phyloP scores from a whole-genome alignment of 2,329 filamentous ascomycete genomes.

The Fusarium dimerum region DNA sequence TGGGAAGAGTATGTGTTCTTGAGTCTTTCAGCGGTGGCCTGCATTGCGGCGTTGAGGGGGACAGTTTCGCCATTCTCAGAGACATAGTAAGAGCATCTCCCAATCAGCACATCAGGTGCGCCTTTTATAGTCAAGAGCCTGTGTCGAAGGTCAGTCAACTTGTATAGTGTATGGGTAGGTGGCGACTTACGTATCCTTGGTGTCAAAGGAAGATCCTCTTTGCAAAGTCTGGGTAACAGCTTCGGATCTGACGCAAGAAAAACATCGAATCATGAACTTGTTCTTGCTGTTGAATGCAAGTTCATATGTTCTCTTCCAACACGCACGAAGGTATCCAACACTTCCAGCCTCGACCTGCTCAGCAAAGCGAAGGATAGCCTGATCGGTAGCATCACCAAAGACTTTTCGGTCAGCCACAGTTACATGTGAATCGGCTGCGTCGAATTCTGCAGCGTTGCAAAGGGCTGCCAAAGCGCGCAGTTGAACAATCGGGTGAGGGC shows the following conservation, averaged over 20 bases:
- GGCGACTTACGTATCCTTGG: constrained; percentile 1
- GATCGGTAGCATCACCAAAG: constrained; percentile 46
- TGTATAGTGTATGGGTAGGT: not conserved
- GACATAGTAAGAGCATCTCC: constrained; percentile 37
- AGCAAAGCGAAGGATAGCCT: constrained; percentile 43
- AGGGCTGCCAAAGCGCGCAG: constrained; percentile 20
- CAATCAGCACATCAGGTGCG: constrained; percentile 52
- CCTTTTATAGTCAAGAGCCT: constrained; percentile 52
- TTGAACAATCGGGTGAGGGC: not conserved
- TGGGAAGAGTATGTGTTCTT: constrained; percentile 31
- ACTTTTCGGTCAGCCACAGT: constrained; percentile 37
- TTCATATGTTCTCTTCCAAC: constrained; percentile 36
- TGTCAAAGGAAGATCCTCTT: constrained; percentile 34
- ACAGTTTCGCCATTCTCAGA: constrained; percentile 30
- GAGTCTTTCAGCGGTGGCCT: constrained; percentile 42
- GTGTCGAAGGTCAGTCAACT: constrained; percentile 25
- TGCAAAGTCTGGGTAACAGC: not conserved
- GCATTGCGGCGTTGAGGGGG: constrained; percentile 38
- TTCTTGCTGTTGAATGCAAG: constrained; percentile 53
- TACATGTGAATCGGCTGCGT: constrained; percentile 37
- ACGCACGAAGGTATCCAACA: constrained; percentile 10
- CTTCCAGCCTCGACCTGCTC: constrained; percentile 26
- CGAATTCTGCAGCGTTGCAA: constrained; percentile 47
- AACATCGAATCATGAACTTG: constrained; percentile 45
- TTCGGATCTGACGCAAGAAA: not conserved